Evolutionary conservation across 75 land plant genomes (phyloP).

Genomic region (Larix kaempferi): DNA sequence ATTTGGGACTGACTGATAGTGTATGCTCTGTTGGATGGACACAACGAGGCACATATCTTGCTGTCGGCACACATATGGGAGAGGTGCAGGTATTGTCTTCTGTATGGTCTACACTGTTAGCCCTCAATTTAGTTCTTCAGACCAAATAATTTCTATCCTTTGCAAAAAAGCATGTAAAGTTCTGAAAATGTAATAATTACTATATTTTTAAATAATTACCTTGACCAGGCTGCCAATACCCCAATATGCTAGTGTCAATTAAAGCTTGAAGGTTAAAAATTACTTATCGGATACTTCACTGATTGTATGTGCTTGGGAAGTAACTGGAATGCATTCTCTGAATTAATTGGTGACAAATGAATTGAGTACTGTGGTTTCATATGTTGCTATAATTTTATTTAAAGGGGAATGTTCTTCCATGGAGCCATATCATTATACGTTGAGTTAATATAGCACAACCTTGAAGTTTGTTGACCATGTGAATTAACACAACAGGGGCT

Average conservation of each 20-base stretch:
- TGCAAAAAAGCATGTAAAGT: not conserved
- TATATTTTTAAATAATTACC: not conserved
- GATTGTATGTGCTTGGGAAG: not conserved
- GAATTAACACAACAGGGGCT: not conserved
- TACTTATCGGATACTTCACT: not conserved
- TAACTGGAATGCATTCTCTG: not conserved
- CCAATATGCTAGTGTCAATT: not conserved
- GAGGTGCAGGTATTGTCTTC: conserved; percentile 75
- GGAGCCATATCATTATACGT: not conserved
- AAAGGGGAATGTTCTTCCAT: not conserved
- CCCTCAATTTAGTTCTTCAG: not conserved
- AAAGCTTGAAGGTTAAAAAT: not conserved
- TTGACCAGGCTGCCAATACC: not conserved
- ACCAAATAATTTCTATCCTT: not conserved
- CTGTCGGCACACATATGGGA: conserved; percentile 90
- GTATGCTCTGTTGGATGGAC: conserved; percentile 98
- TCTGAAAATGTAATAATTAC: too few species aligned
- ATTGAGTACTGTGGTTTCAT: not conserved
- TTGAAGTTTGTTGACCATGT: not conserved
- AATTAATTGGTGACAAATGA: not conserved
- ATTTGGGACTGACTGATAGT: conserved; percentile 80
- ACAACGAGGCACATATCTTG: conserved; percentile 88
- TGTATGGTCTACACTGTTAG: not conserved
- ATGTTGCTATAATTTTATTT: not conserved
- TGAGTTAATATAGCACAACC: not conserved